These are phyloP conservation scores for Tritrichomonas musculus DNA, from an alignment of 208 protist species.

Conservation along the genomic window DNA sequence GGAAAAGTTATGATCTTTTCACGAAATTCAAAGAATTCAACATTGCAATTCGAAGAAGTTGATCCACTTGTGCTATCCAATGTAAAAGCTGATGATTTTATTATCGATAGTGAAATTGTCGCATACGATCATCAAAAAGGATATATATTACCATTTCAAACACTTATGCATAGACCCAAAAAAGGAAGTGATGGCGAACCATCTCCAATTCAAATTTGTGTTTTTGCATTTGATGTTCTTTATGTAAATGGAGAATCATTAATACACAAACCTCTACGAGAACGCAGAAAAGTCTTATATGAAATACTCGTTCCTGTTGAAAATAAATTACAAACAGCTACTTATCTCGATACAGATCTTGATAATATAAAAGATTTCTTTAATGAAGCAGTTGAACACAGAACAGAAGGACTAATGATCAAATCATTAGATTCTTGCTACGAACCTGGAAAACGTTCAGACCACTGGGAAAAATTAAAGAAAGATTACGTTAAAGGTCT, in stretches of 20 bases:
- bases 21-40: conserved; percentile 92
- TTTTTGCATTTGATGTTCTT: conserved; percentile 98
- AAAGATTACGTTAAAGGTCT: conserved; percentile 36
- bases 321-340: conserved; percentile 24
- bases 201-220: conserved; percentile 64
- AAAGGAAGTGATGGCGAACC: conserved; percentile 44
- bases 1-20: conserved; percentile 81
- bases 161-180: conserved; percentile 58
- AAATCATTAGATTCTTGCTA: conserved; percentile 83
- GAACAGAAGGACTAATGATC: conserved; percentile 93
- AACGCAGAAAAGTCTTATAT: conserved; percentile 69
- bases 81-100: conserved; percentile 61
- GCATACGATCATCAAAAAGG: conserved; percentile 36
- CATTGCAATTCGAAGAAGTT: conserved; percentile 93
- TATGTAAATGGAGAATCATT: conserved; percentile 87
- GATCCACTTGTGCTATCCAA: conserved; percentile 47
- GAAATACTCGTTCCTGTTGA: conserved; percentile 39
- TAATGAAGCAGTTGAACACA: conserved; percentile 65
- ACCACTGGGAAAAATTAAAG: conserved; percentile 88
- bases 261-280: conserved; percentile 48
- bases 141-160: conserved; percentile 84
- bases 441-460: conserved; percentile 82
- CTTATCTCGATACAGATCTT: conserved; percentile 53
- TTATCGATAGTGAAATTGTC: conserved; percentile 95
- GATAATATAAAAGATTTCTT: conserved; percentile 86